Conservation (phyloP, 805 yeast species). For the Yamadazyma takamatsuzukensis region DNA sequence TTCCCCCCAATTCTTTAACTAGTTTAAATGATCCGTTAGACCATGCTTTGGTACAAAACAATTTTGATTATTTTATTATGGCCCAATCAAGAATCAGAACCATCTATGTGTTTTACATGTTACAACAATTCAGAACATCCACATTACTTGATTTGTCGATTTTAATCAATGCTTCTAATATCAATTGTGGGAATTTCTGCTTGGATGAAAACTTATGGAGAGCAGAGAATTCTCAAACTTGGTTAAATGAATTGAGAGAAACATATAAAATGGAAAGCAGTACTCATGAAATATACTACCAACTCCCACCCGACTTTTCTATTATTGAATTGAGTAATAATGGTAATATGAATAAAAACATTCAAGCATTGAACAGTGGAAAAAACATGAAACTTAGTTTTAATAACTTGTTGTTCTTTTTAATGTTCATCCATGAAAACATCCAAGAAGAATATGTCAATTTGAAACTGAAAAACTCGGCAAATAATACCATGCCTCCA, state of each 20-base stretch:
- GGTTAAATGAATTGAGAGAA: conserved; percentile 35
- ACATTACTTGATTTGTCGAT: conserved; percentile 38
- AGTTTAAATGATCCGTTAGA: conserved; percentile 2
- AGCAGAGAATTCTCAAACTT: conserved; percentile 45
- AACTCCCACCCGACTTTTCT: no score
- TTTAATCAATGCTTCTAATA: conserved; percentile 38
- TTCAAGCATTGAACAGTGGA: conserved; percentile 6
- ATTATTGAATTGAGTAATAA: conserved; percentile 9
- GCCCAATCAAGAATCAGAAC: conserved; percentile 57
- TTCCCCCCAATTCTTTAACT: conserved; percentile 30
- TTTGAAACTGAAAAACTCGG: conserved; percentile 17
- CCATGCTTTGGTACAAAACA: conserved; percentile 21
- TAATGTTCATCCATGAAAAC: conserved; percentile 65
- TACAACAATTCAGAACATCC: conserved; percentile 46
- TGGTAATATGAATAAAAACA: conserved; percentile 9
- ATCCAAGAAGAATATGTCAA: conserved; percentile 48
- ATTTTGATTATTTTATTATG: conserved; percentile 49
- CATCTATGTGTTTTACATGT: conserved; percentile 46
- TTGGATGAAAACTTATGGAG: conserved; percentile 58
- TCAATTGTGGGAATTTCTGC: conserved; percentile 66
- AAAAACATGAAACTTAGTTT: conserved; percentile 9
- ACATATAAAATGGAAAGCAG: conserved; percentile 12
- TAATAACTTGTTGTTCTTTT: conserved; percentile 40
- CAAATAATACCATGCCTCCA: no score
- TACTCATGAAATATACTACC: no score